Percentiles rank a stretch among this genome's conserved stretches.
Conservation (phyloP, 2,329 filamentous ascomycete genomes). For the Tolypocladium endophyticum region DNA sequence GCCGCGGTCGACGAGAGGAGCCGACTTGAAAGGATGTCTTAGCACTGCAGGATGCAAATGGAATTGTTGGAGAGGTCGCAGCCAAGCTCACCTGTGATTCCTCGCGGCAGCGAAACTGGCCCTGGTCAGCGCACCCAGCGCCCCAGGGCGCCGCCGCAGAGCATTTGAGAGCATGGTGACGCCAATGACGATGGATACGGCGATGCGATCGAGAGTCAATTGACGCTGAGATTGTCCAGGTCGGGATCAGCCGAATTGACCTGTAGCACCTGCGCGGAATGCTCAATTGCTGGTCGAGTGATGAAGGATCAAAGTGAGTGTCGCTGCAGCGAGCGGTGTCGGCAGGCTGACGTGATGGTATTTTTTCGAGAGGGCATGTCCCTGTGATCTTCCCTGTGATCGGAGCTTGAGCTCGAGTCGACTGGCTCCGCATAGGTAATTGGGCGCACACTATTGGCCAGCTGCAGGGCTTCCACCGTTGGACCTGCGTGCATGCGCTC, state of each 20-base stretch:
- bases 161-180: conserved; percentile 10
- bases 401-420: neutral
- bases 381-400: conserved; percentile 27
- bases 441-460: neutral
- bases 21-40: conserved; percentile 25
- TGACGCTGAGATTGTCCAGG: neutral
- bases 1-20: conserved; percentile 39
- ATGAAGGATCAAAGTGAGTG: neutral
- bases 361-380: conserved; percentile 9
- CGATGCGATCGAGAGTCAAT: neutral
- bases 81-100: conserved; percentile 6
- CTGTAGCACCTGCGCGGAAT: neutral
- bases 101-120: conserved; percentile 4
- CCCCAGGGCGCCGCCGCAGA: conserved; percentile 7
- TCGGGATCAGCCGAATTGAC: neutral
- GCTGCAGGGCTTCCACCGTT: neutral
- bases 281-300: neutral
- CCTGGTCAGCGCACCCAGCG: conserved; percentile 6
- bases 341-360: conserved; percentile 11
- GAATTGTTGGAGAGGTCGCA: neutral
- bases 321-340: neutral
- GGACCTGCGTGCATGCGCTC: neutral
- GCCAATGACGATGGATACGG: neutral
- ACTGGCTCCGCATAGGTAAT: neutral
- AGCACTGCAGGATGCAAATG: neutral